Evolutionary conservation across 257 asterid species (phyloP), one percentile per base, ranked within the genome.

Genomic region (Scutellaria galericulata): DNA sequence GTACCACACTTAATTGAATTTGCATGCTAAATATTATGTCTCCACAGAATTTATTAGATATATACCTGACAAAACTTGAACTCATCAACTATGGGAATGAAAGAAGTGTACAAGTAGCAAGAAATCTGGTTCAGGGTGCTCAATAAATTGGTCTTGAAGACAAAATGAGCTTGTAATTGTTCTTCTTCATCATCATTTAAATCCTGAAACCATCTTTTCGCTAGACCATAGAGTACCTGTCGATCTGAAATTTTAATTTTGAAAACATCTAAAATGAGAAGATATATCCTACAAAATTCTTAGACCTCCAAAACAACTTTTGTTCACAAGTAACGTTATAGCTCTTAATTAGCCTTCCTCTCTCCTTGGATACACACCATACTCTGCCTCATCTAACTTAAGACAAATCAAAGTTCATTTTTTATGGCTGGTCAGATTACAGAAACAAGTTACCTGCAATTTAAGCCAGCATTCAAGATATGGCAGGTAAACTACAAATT

Each of bases 141-240:
- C 24, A 81, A 56, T 68, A 91, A 83, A 80, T 83, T 86, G 77
- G 56, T 79, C 80, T 86, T 88, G 85, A 94, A 91, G 80, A 84
- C 52, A 72, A 94, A 87, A 75, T 70, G 86, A 81, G 93, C 96
- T 81, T 87, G 92, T 69, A 86, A 56, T 15, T 81, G 85, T 64
- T 80, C 91, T 76, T 84, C 85, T 77, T 66, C 60, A 73, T 79
- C 96, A 62, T 85, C 85, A 78, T 82, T 86, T 80, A 93, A 72
- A 75, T 93, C 96, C 79, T 42, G 94, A 64, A 84, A 74, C 98
- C 98, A 93, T 75, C 77, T 85, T 82, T 89, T 91, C 6, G 75
- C 90, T 69, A 93, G 86, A 76, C 86, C 84, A 69, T 73, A 68
- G 71, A 85, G 76, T 70, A 83, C 90, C 81, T 81, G 88, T 50